Base-by-base conservation (phyloP, 2,329 filamentous ascomycete genomes). In the Diaporthe nobilis region DNA sequence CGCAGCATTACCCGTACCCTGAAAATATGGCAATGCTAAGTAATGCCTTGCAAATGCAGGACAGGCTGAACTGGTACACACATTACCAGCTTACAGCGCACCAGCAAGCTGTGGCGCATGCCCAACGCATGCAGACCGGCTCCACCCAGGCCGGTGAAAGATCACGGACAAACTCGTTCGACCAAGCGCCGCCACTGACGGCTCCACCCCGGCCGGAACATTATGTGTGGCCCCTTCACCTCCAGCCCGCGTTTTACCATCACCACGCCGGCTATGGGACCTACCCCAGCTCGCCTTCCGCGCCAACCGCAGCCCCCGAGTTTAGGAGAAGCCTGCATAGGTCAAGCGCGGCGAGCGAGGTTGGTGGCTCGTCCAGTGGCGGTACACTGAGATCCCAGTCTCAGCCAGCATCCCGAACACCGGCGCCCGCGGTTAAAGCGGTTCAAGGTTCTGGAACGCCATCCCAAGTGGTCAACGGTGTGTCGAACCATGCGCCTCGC, bases 351-450 rank as follows among this genome's bases (percentile, higher is more conserved):
- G 84, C 87, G 22, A 88, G 86, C 34, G 90, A 92, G 49, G 82
- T 86, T 20, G 86, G 86, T 13, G 80, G 84, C 25, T 83, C 85
- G 51, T 83, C 87, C 71, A 86, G 90, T 37, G 89, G 86, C 73
- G 90, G 90, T 78, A 85, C 90, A n/a, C 82, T 92, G 77, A 87
- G 91, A 77, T 93, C 91, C 37, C 91, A 93, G 80, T 93, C 91
- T n/a, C 91, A 93, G 80, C 91, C 91, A 34, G 91, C 91, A 3
- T 88, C 90, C 47, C 86, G 90, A 44, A 81, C 80, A 3, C 80
- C 85, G 3, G 82, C 85, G 78, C 76, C 78, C 79, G 82, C 63
- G 77, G 83, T 79, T 44, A 85, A 79, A 76, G 80, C 74, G 76
- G 74, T 75, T 77, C 83, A 79, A 72, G 80, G 76, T 47, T 82